phyloP scores from a whole-genome alignment of 768 basidiomycete species.

The Symmetrospora coprosmae region DNA sequence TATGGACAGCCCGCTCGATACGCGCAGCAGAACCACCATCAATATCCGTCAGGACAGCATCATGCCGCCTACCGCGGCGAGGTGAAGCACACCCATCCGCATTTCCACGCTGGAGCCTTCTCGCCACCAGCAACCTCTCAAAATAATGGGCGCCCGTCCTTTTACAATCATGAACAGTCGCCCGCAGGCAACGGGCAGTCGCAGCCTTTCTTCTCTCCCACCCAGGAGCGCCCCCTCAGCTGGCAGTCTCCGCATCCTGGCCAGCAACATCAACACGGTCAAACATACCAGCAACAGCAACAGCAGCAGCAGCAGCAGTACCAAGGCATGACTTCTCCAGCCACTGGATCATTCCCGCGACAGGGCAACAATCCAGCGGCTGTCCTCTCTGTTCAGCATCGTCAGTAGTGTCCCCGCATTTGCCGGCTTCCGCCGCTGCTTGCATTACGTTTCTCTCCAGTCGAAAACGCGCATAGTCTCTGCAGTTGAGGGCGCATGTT shows the following conservation, averaged over 20 bases:
- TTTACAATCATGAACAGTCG: neutral
- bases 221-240: conserved; percentile 12
- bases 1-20: too few relatives aligned
- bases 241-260: conserved; percentile 3
- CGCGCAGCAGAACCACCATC: too few relatives aligned
- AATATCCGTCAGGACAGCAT: neutral
- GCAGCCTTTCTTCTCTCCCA: neutral
- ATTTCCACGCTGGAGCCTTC: conserved; percentile 4
- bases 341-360: neutral
- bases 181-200: neutral
- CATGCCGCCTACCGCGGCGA: too few relatives aligned
- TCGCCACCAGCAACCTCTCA: neutral
- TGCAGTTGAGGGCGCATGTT: too few relatives aligned
- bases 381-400: neutral
- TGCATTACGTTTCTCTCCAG: too few relatives aligned
- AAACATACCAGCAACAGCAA: neutral
- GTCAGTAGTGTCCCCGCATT: neutral
- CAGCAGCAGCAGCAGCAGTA: neutral
- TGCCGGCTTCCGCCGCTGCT: neutral
- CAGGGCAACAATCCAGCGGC: neutral
- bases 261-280: neutral
- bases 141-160: neutral
- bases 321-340: too few relatives aligned
- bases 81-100: conserved; percentile 3
- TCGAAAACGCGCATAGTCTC: neutral